Percentiles rank a stretch among this genome's conserved stretches.
Evolutionary conservation across 495 filamentous ascomycete genomes (phyloP).

Genomic region (Aspergillus mulundensis): DNA sequence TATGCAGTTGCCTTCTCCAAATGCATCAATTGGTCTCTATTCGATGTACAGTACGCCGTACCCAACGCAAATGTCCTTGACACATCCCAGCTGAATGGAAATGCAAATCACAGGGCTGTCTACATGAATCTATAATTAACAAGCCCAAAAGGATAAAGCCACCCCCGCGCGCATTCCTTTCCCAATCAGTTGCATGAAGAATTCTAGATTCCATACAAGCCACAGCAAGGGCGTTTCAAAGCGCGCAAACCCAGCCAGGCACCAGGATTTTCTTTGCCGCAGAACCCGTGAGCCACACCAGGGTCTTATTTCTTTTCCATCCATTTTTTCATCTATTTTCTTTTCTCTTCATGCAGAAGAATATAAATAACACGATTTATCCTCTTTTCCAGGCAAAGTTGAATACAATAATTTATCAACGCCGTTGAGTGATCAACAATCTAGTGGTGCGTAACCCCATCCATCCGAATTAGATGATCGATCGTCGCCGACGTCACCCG

Average conservation of each 20-base stretch:
- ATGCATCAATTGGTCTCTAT: not conserved
- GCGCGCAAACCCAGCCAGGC: slow-evolving; percentile 1
- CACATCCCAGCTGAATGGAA: not conserved
- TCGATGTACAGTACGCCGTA: not conserved
- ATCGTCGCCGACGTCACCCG: slow-evolving; percentile 1
- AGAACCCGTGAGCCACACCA: slow-evolving; percentile 2
- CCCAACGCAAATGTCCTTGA: not conserved
- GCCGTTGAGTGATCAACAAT: not conserved
- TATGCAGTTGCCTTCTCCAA: not conserved
- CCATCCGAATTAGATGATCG: not conserved
- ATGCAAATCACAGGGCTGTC: not conserved
- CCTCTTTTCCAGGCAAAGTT: not conserved
- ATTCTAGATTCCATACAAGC: not conserved
- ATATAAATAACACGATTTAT: not conserved
- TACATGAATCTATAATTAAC: slow-evolving; percentile 1
- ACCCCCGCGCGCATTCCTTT: not conserved
- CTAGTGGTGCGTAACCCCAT: not conserved
- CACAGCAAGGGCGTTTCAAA: not conserved
- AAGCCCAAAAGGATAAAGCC: not conserved
- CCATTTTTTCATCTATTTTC: not conserved
- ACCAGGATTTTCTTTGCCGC: slow-evolving; percentile 12
- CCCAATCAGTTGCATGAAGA: not conserved
- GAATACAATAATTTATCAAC: not conserved
- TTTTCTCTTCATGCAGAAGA: not conserved
- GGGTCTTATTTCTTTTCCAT: not conserved